Percentiles rank a stretch among this genome's conserved stretches.
phyloP scores from a whole-genome alignment of 75 land plant genomes.

The Chamaecyparis obtusa region DNA sequence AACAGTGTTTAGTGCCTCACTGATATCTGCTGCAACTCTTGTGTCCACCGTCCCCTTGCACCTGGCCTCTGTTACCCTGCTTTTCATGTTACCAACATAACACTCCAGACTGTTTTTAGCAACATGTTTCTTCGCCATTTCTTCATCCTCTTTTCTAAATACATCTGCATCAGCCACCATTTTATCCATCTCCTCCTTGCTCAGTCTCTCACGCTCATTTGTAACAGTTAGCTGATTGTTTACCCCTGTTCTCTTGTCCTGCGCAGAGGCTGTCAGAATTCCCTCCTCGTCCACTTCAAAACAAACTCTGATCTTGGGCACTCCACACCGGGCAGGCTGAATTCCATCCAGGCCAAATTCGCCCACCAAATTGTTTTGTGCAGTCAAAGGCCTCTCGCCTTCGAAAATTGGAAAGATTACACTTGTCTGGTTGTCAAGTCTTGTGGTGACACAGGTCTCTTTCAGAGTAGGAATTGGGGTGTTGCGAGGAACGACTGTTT shows the following conservation, averaged over 20 bases:
- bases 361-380: constrained; percentile 27
- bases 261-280: constrained; percentile 27
- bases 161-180: neutral
- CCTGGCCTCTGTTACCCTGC: too few relatives aligned
- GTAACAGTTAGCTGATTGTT: neutral
- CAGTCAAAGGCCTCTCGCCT: constrained; percentile 17
- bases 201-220: neutral
- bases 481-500: too few relatives aligned
- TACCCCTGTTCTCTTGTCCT: neutral
- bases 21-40: neutral
- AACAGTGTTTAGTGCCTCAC: too few relatives aligned
- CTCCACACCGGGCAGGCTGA: constrained; percentile 5
- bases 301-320: constrained; percentile 6
- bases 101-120: too few relatives aligned
- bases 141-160: neutral
- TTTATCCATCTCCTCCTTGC: neutral
- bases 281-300: constrained; percentile 27
- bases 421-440: neutral
- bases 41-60: neutral
- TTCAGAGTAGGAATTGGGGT: too few relatives aligned
- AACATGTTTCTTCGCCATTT: too few relatives aligned
- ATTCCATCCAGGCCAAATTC: constrained; percentile 4
- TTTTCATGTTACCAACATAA: too few relatives aligned
- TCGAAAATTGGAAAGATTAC: constrained; percentile 15
- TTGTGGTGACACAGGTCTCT: too few relatives aligned